Evolutionary conservation across 2,329 filamentous ascomycete species (phyloP), one percentile per base, ranked within the genome.

Genomic region (Xenoacremonium recifei): DNA sequence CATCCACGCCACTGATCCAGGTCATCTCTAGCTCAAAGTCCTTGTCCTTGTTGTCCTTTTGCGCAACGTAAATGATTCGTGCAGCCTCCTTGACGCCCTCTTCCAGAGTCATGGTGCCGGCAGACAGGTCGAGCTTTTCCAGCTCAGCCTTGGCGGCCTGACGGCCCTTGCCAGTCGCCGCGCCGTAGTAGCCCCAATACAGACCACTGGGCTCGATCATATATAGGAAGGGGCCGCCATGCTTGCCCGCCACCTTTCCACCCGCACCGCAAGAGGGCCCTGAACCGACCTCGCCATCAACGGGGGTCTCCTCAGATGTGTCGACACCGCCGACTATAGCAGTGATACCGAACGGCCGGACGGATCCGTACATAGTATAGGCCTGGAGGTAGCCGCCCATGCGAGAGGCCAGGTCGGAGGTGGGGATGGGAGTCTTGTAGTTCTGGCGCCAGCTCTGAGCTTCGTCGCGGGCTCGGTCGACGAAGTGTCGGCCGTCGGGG

Each of bases 21-120:
- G 89, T 95, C 90, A 99, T 95, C 75, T 99, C 93, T 46, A 99
- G 77, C 81, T 99, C 93, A 62, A 97, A 99, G 53, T 97, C 93
- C 77, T 99, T 99, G 72, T 97, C 93, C 75, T 97, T 97, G 77
- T 92, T 97, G 68, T 99, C 93, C 68, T 97, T 93, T 65, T 99
- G 93, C 36, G 92, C 91, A 47, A 96, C 82, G 67, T 96, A 95
- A 70, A 99, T 97, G 70, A 99, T 99, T 48, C 90, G 78, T 42
- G 93, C 93, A 23, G 93, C 93, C 75, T 97, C 88, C 77, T 95
- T 96, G 61, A 99, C 89, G 37, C 86, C 93, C 62, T 97, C 84
- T 62, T 86, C 75, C 45, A 99, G 75, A 48, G 85, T 87, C 40
- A 97, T 78, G 37, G 78, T 85, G 41, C 82, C 86, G 10, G 84